phyloP scores from a whole-genome alignment of 208 protist genomes.

The Tritrichomonas foetus region DNA sequence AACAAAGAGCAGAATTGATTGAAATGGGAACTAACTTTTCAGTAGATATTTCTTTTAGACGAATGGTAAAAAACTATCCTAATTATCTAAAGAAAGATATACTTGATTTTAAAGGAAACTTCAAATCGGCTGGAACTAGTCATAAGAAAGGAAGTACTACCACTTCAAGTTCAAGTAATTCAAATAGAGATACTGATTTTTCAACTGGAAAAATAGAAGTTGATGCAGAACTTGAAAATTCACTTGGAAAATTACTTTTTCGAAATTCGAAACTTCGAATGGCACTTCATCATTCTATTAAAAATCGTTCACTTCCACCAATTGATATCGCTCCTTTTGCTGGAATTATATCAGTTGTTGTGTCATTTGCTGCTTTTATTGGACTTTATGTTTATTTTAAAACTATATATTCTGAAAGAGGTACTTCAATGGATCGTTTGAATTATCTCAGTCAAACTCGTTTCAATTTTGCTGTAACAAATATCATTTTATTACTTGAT shows the following conservation, averaged over 20 bases:
- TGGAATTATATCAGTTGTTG: too few relatives aligned
- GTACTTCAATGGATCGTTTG: too few relatives aligned
- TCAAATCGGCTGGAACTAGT: not conserved
- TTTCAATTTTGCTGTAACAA: too few relatives aligned
- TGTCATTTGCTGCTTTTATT: too few relatives aligned
- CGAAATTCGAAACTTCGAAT: not conserved
- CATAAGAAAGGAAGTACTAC: not conserved
- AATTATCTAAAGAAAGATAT: not conserved
- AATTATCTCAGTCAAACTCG: too few relatives aligned
- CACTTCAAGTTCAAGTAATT: not conserved
- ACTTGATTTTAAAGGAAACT: not conserved
- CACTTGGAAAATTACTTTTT: not conserved
- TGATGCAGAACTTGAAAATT: not conserved
- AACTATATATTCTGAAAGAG: too few relatives aligned
- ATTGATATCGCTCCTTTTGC: too few relatives aligned
- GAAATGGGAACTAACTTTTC: not conserved
- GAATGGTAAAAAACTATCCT: not conserved
- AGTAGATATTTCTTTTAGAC: not conserved
- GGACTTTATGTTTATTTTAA: too few relatives aligned
- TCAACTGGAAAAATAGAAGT: not conserved
- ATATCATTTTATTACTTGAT: too few relatives aligned
- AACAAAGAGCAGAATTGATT: not conserved
- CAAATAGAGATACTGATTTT: not conserved
- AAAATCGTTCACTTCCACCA: not conserved
- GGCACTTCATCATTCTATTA: not conserved